Evolutionary conservation across 164 flowering plant species (phyloP).

Genomic region (Warburgia ugandensis): DNA sequence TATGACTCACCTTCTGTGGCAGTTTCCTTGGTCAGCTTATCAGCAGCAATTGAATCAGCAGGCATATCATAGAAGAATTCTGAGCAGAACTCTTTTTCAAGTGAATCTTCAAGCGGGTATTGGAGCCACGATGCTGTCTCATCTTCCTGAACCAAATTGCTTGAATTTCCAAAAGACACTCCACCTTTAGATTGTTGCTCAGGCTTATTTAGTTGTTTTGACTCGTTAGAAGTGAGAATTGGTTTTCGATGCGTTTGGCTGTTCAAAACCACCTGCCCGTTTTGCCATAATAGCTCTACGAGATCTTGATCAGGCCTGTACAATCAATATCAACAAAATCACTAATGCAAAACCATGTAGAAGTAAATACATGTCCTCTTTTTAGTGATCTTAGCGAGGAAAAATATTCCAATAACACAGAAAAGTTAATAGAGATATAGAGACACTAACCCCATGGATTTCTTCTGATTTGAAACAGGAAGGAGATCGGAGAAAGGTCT

Average conservation of each 20-base stretch:
- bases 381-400: background rate
- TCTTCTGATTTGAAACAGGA: slow-evolving; percentile 26
- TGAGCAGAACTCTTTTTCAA: slow-evolving; percentile 45
- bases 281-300: slow-evolving; percentile 56
- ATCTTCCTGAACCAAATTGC: slow-evolving; percentile 34
- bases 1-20: slow-evolving; percentile 15
- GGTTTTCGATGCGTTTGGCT: slow-evolving; percentile 43
- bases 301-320: slow-evolving; percentile 43
- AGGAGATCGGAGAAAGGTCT: slow-evolving; percentile 11
- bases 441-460: slow-evolving; percentile 29
- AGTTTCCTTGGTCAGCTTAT: slow-evolving; percentile 17
- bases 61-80: slow-evolving; percentile 34
- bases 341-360: background rate
- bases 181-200: slow-evolving; percentile 18
- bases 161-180: slow-evolving; percentile 21
- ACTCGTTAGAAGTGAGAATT: slow-evolving; percentile 14
- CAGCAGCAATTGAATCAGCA: slow-evolving; percentile 19
- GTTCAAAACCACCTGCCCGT: slow-evolving; percentile 57
- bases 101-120: slow-evolving; percentile 38
- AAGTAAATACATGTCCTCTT: background rate
- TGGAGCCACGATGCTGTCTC: slow-evolving; percentile 52
- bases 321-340: background rate
- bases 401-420: background rate
- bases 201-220: slow-evolving; percentile 24
- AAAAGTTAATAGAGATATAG: background rate